Evolutionary conservation across 2,329 filamentous ascomycete genomes (phyloP).

Genomic region (Fragosphaeria purpurea): DNA sequence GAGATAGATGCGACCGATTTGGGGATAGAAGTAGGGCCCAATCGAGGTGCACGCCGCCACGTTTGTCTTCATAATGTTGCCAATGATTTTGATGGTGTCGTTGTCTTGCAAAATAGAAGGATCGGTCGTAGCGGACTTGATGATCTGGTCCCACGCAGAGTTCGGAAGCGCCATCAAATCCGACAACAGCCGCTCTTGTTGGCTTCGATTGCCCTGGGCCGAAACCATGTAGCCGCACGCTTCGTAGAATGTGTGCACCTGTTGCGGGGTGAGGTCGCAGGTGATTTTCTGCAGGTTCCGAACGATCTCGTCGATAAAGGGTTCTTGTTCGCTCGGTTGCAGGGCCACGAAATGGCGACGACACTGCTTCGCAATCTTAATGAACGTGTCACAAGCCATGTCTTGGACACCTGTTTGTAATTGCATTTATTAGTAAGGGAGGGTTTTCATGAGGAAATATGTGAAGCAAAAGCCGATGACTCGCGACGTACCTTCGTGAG

Average conservation of each 20-base stretch:
- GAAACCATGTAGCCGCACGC: constrained; percentile 99
- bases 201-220: constrained; percentile 87
- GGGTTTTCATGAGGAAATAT: constrained; percentile 3
- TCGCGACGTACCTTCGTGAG: constrained; percentile 64
- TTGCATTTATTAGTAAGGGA: background rate
- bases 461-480: no score
- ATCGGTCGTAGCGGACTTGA: constrained; percentile 74
- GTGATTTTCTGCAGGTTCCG: constrained; percentile 93
- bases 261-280: constrained; percentile 86
- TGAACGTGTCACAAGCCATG: constrained; percentile 99
- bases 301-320: constrained; percentile 98
- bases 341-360: constrained; percentile 93
- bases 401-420: constrained; percentile 69
- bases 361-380: constrained; percentile 98
- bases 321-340: constrained; percentile 86
- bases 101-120: constrained; percentile 80
- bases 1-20: constrained; percentile 93
- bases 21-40: constrained; percentile 93
- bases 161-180: constrained; percentile 94
- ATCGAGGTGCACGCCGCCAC: constrained; percentile 97
- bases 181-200: constrained; percentile 81
- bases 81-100: constrained; percentile 96
- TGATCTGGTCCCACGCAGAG: constrained; percentile 90
- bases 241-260: constrained; percentile 98
- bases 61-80: constrained; percentile 99